Base-by-base conservation (phyloP, 257 asterid species). In the Datura wrightii region DNA sequence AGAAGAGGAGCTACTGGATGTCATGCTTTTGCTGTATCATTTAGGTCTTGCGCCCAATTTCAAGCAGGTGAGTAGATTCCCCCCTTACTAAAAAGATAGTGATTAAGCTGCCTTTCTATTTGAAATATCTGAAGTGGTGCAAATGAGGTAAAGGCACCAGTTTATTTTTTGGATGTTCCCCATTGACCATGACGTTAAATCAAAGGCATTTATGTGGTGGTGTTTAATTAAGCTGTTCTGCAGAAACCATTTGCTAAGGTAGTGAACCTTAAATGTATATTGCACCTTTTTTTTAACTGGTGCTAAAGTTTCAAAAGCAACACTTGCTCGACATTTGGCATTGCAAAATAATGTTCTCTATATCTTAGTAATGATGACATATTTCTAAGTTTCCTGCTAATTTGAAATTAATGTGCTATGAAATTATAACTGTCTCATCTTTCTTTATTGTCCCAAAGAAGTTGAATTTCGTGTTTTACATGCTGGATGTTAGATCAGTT, bases 1-100 rank as follows among this genome's bases (percentile, higher is more conserved):
- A 86, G 99, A 96, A 92, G 98, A 96, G 87, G 99, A 96, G 90
- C 98, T 96, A 86, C 86, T 96, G 79, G 98, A 96, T 91, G 93
- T 95, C 82, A 93, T 96, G 99, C 97, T 96, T 82, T 87, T 93
- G 90, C 84, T 96, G 54, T 94, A 96, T 89, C 97, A 94, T 90
- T 89, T 96, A 95, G 99, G 99, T 79, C 91, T 96, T 88, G 97
- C 98, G 11, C 99, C 99, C 41, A 94, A 96, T 85, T 94, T 94
- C 90, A 96, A 94, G 92, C 98, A 94, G 99, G 99, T 94, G 74
- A 86, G 87, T 79, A 19, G n/a, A 70, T 37, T 50, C 18, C 82
- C 16, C 41, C 70, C 80, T 69, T 79, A 37, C 19, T 72, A 52
- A 53, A 24, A n/a, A 56, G 78, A 16, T 36, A 44, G 31, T 44